phyloP scores from a whole-genome alignment of 495 filamentous ascomycete species.

The Chlorociboria aeruginascens region DNA sequence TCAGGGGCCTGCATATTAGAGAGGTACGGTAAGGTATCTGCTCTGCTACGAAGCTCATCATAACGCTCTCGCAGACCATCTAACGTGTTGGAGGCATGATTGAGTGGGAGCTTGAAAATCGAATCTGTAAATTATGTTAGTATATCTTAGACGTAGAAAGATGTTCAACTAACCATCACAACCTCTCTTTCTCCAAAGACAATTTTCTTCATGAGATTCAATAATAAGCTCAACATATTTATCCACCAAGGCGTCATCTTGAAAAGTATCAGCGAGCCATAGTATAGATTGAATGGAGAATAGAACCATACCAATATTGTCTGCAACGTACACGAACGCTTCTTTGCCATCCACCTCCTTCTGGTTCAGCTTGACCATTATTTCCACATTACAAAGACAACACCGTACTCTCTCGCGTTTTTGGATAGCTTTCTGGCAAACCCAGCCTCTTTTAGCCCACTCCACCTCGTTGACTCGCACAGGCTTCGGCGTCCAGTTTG shows the following conservation, averaged over 20 bases:
- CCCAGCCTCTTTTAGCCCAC: constrained; percentile 94
- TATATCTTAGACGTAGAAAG: background rate
- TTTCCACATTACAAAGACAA: constrained; percentile 66
- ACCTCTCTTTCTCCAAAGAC: constrained; percentile 73
- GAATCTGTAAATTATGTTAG: constrained; percentile 34
- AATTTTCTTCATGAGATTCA: constrained; percentile 68
- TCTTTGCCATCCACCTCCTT: constrained; percentile 55
- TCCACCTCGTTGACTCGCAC: constrained; percentile 74
- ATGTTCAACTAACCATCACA: constrained; percentile 53
- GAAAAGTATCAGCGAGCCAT: constrained; percentile 7
- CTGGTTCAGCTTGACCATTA: constrained; percentile 68
- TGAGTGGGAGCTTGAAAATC: constrained; percentile 33
- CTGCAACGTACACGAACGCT: constrained; percentile 34
- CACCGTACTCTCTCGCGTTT: constrained; percentile 75
- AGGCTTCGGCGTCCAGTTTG: constrained; percentile 78
- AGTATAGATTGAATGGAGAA: background rate
- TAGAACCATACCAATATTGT: constrained; percentile 27
- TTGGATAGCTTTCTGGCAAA: constrained; percentile 67
- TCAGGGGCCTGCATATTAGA: constrained; percentile 38
- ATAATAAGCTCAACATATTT: constrained; percentile 61
- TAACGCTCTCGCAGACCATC: constrained; percentile 48
- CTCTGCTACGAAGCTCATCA: constrained; percentile 33
- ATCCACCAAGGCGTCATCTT: constrained; percentile 59
- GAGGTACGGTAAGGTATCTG: constrained; percentile 37
- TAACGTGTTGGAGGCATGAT: constrained; percentile 44